Conservation (phyloP, 2,329 filamentous ascomycete genomes). For the Penicillium sp. region DNA sequence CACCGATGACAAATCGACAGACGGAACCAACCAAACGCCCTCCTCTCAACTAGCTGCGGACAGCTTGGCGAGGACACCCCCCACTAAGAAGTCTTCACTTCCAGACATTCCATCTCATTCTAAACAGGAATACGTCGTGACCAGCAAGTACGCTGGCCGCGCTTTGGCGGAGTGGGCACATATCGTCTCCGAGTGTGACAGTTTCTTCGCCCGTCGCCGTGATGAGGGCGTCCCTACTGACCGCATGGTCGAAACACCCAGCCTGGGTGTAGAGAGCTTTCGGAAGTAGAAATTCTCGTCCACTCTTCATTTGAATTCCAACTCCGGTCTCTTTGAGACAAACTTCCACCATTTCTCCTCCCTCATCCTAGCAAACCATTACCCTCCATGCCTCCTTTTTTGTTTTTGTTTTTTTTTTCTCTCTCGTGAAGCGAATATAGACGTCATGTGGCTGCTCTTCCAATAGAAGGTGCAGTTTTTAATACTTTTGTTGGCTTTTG, state of each 20-base stretch:
- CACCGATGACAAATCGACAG: conserved; percentile 21
- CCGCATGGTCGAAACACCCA: conserved; percentile 63
- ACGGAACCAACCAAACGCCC: conserved; percentile 10
- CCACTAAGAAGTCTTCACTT: conserved; percentile 25
- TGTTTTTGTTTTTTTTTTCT: no score
- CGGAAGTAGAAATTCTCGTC: conserved; percentile 43
- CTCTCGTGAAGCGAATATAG: conserved; percentile 20
- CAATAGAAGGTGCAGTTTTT: conserved; percentile 14
- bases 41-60: conserved; percentile 12
- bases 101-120: conserved; percentile 28
- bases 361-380: not conserved
- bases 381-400: not conserved
- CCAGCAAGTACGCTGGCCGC: conserved; percentile 63
- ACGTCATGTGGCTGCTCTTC: conserved; percentile 15
- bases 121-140: conserved; percentile 37
- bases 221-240: conserved; percentile 64
- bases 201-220: conserved; percentile 64
- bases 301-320: not conserved
- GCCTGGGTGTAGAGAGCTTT: conserved; percentile 64
- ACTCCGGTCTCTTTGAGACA: not conserved
- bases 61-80: conserved; percentile 17
- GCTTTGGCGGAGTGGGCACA: conserved; percentile 67
- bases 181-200: conserved; percentile 64
- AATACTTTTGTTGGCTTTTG: conserved; percentile 12
- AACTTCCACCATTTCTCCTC: not conserved